Evolutionary conservation across 2,329 filamentous ascomycete species (phyloP).

Genomic region (Penicillium sp.): DNA sequence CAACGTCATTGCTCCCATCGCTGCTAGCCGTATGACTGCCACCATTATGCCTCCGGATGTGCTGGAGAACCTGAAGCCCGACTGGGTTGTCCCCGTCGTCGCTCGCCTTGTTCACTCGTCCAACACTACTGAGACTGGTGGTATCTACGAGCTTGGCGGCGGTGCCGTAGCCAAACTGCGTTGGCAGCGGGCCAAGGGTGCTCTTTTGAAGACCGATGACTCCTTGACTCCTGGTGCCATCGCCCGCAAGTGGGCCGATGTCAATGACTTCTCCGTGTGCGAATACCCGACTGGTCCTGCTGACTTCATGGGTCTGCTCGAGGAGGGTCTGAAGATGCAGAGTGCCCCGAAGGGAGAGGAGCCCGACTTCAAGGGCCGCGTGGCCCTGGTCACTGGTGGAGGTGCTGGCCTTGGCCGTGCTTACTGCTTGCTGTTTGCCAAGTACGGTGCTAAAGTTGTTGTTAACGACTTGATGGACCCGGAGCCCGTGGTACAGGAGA

Average conservation of each 20-base stretch:
- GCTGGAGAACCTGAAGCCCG: constrained; percentile 79
- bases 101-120: constrained; percentile 83
- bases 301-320: constrained; percentile 83
- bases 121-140: constrained; percentile 78
- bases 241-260: constrained; percentile 83
- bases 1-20: constrained; percentile 95
- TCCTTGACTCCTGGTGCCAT: constrained; percentile 85
- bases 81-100: constrained; percentile 93
- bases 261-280: constrained; percentile 81
- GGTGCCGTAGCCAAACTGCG: constrained; percentile 90
- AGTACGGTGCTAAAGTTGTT: constrained; percentile 79
- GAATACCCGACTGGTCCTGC: constrained; percentile 81
- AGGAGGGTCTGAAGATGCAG: constrained; percentile 76
- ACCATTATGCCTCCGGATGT: constrained; percentile 96
- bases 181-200: constrained; percentile 91
- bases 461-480: constrained; percentile 96
- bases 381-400: constrained; percentile 83
- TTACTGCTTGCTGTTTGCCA: constrained; percentile 85
- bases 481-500: constrained; percentile 86
- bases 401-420: constrained; percentile 88
- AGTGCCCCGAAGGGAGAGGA: constrained; percentile 71
- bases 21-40: constrained; percentile 91
- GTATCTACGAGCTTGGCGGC: constrained; percentile 91
- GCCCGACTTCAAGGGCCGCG: constrained; percentile 79
- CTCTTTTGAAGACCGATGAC: constrained; percentile 84